Evolutionary conservation across 1,139 yeast species (phyloP).

Genomic region (Kluyveromyces marxianus): DNA sequence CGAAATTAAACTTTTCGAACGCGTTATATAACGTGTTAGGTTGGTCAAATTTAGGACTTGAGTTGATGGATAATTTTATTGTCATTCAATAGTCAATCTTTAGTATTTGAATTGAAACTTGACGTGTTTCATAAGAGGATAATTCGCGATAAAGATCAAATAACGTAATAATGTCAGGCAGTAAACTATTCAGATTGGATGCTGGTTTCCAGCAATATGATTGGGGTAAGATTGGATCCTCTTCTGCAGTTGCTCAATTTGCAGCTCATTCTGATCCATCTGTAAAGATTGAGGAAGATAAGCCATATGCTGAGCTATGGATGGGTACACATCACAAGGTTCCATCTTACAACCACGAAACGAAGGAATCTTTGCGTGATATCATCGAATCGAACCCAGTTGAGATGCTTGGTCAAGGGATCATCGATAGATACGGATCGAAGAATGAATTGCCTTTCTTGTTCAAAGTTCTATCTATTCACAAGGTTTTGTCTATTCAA

Average conservation of each 20-base stretch:
- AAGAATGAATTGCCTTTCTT: slow-evolving; percentile 76
- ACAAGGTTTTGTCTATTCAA: slow-evolving; percentile 88
- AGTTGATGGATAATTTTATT: too few species aligned
- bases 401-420: slow-evolving; percentile 46
- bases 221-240: slow-evolving; percentile 82
- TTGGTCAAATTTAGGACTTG: not conserved
- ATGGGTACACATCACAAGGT: slow-evolving; percentile 97
- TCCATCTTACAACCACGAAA: slow-evolving; percentile 60
- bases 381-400: slow-evolving; percentile 56
- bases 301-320: slow-evolving; percentile 92
- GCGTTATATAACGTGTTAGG: too few species aligned
- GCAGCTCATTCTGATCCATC: slow-evolving; percentile 64
- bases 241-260: slow-evolving; percentile 83
- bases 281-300: slow-evolving; percentile 52
- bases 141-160: not conserved
- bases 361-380: slow-evolving; percentile 54
- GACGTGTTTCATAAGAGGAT: not conserved
- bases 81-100: too few species aligned
- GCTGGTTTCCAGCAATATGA: slow-evolving; percentile 58
- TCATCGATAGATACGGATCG: slow-evolving; percentile 61
- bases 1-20: too few species aligned
- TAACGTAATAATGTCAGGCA: not conserved
- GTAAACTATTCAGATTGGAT: slow-evolving; percentile 32
- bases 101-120: not conserved
- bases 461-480: slow-evolving; percentile 87